Evolutionary conservation across 1,284 basidiomycete genomes (phyloP).

Genomic region (Cerioporus squamosus): DNA sequence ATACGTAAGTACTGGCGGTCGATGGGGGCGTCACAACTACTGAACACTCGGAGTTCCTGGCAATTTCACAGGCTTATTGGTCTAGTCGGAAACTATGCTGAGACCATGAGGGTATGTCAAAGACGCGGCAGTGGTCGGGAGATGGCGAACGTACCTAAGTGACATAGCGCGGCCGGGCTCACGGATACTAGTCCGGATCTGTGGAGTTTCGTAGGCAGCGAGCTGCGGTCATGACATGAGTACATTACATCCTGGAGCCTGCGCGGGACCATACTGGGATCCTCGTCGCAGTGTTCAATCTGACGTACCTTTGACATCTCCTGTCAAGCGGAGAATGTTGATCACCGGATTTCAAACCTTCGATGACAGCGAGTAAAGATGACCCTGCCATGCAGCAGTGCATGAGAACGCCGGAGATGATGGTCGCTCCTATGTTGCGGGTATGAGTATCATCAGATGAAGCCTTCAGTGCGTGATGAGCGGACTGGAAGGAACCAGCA

Average conservation of each 20-base stretch:
- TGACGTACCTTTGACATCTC: conserved; percentile 15
- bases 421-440: background rate
- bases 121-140: background rate
- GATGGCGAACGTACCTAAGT: background rate
- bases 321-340: conserved; percentile 13
- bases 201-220: too few species aligned
- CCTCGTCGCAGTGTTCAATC: background rate
- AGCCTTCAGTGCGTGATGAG: too few species aligned
- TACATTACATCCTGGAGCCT: background rate
- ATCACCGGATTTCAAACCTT: conserved; percentile 8
- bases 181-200: background rate
- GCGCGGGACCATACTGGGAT: background rate
- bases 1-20: conserved; percentile 7
- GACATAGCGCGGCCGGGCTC: background rate
- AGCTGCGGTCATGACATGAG: background rate
- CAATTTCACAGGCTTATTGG: background rate
- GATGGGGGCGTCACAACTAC: background rate
- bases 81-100: background rate
- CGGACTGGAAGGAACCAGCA: too few species aligned
- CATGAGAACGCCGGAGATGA: background rate
- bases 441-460: background rate
- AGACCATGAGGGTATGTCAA: background rate
- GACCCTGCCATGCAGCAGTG: background rate
- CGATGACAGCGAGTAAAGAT: background rate
- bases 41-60: background rate